Base-by-base conservation (phyloP, 371 early-diverging fungal genomes). In the Parasitella parasitica region DNA sequence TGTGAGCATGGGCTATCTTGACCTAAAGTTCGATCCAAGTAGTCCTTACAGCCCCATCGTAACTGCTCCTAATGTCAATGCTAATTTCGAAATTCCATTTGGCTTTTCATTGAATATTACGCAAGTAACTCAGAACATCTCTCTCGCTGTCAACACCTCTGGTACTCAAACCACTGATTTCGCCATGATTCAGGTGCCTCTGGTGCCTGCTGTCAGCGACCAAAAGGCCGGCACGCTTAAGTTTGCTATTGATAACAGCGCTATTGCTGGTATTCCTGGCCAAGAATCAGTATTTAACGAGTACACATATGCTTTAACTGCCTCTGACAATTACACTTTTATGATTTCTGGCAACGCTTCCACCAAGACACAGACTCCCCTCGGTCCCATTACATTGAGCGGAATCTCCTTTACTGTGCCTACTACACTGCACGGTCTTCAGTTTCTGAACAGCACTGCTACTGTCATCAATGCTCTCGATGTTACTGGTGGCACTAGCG, bases 381-480 rank as follows among this genome's bases (percentile, higher is more conserved):
- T 86, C 53, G 89, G 89, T 63, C 67, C 75, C 39, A 77, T 89
- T 30, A 65, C 63, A 3, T 78, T 87, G 49, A 53, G 73, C 9
- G 85, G 85, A 22, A 81, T 89, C 36, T 71, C 81, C 26, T 85
- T 89, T 69, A 72, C 73, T 52, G 81, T 84, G 3, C 74, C 75
- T 30, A 80, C 85, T 13, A 36, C 72, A 41, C 70, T 89, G 36
- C 63, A 73, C 3, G 89, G 89, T 54, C 71, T 89, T 48, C 86
- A 84, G 61, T 85, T 85, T 57, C 69, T 89, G 54, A 81, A 82
- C 66, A 78, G 83, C 49, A 63, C 82, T 24, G 82, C 85, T 38
- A 77, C 85, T 12, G 69, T 78, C 30, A 80, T 86, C 59, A 81
- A 84, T 67, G 75, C 76, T 36, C 66, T 89, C 59, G 82, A 83